These are phyloP conservation scores for Alternaria arbusti DNA, from an alignment of 2,329 filamentous ascomycete species.

Conservation along the genomic window DNA sequence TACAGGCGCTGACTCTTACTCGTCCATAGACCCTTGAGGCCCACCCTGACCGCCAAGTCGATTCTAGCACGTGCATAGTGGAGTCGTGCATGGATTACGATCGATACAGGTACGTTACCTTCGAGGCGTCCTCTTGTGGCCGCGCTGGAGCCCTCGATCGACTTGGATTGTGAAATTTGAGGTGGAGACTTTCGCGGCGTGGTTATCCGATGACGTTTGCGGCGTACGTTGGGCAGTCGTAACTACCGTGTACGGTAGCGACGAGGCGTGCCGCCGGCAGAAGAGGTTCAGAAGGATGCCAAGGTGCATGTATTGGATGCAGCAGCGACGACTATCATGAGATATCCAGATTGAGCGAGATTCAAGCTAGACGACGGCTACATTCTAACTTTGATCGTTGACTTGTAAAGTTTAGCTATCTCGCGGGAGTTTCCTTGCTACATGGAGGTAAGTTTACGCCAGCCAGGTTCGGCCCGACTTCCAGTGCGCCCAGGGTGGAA, in stretches of 20 bases:
- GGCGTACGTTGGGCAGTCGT: not conserved
- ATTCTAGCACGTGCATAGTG: not conserved
- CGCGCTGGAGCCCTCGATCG: not conserved
- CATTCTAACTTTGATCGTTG: not conserved
- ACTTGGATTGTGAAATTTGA: not conserved
- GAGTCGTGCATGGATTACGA: not conserved
- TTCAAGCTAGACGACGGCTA: not conserved
- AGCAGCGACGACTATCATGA: not conserved
- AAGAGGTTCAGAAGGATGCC: not conserved
- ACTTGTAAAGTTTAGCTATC: not conserved
- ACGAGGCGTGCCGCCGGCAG: not conserved
- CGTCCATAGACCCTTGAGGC: not conserved
- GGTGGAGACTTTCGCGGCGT: not conserved
- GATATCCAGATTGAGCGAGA: not conserved
- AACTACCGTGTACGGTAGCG: not conserved
- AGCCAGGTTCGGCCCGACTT: not conserved
- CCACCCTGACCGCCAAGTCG: not conserved
- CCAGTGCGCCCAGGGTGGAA: not conserved
- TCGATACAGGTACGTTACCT: not conserved
- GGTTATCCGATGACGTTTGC: slow-evolving; percentile 1
- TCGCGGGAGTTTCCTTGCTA: not conserved
- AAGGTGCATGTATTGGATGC: not conserved
- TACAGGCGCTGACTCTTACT: not conserved
- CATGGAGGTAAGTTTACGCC: not conserved
- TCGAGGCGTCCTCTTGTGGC: not conserved